Evolutionary conservation across 2,329 filamentous ascomycete genomes (phyloP), one percentile per base, ranked within the genome.

Genomic region (Epichloe uncinata): DNA sequence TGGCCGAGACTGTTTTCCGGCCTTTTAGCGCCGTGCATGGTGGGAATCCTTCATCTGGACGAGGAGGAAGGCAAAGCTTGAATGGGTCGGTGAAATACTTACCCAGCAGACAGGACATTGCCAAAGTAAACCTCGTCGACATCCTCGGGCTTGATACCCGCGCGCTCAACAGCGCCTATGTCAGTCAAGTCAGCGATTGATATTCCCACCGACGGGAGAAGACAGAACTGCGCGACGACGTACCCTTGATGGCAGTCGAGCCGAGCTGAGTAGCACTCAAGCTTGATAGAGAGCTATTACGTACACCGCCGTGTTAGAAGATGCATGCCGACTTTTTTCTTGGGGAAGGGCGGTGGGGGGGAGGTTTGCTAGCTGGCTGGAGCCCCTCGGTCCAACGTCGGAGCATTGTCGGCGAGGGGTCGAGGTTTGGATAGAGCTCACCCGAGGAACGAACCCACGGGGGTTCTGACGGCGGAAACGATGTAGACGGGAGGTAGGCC

Each of bases 61-160:
- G 9, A 30, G 30, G 30, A 30, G 35, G 13, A n/a, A 13, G 35
- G 15, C 13, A 37, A n/a, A 37, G 35, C 13, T 37, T 15, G 15
- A 37, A 37, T 13, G 13, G 42, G 5, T 9, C 3, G 36, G 5
- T 7, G 4, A 4, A 4, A 16, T 15, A 1, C 76, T 61, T 78
- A 95, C 90, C 91, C 90, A 67, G 91, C 93, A 53, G 90, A 95
- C 62, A 98, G 79, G 58, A 98, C 93, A 75, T 98, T 98, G 69
- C 93, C 93, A 65, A 96, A 94, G 76, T 93, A 94, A 65, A 98
- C 88, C 69, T 98, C 93, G 66, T 98, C 82, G 52, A 98, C 87
- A 66, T 95, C 81, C 62, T 89, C 81, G 50, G 88, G 78, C 73
- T 94, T 90, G 72, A 98, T 81, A 50, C 93, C 83, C 44, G 85